Evolutionary conservation across 2,329 filamentous ascomycete species (phyloP).

Genomic region (Fusarium proliferatum): DNA sequence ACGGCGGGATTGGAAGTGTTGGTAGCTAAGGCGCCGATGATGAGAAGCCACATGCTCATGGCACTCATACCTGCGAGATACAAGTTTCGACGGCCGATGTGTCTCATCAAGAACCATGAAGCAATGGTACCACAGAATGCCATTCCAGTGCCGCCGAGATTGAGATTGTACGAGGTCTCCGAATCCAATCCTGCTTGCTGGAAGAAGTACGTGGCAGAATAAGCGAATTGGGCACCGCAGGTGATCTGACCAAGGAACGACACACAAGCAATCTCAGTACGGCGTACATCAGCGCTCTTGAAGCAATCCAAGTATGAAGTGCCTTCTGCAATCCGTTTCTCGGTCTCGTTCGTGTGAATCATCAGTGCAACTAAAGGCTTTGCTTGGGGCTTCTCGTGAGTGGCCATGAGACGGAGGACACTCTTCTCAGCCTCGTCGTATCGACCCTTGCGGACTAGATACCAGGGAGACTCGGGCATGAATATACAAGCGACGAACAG

Average conservation of each 20-base stretch:
- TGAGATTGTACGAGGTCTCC: no score
- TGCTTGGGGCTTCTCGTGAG: neutral
- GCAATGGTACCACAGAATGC: no score
- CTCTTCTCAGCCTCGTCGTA: neutral
- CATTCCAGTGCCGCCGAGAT: no score
- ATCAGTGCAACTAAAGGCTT: neutral
- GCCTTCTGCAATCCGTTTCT: neutral
- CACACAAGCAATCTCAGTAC: neutral
- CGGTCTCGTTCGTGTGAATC: neutral
- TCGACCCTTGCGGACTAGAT: neutral
- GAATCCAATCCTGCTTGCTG: neutral
- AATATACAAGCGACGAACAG: neutral
- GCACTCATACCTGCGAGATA: no score
- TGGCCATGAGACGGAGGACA: neutral
- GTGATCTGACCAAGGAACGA: neutral
- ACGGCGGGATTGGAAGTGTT: no score
- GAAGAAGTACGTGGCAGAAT: neutral
- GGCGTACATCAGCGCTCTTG: neutral
- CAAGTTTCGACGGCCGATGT: no score
- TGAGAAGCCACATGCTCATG: no score
- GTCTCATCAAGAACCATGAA: no score
- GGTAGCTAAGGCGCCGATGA: no score
- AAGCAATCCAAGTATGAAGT: neutral
- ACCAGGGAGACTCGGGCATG: neutral
- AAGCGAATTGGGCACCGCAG: neutral